Percentiles rank a stretch among this genome's conserved stretches.
Evolutionary conservation across 2,329 filamentous ascomycete species (phyloP).

Genomic region (Pleoardoris graminearum): DNA sequence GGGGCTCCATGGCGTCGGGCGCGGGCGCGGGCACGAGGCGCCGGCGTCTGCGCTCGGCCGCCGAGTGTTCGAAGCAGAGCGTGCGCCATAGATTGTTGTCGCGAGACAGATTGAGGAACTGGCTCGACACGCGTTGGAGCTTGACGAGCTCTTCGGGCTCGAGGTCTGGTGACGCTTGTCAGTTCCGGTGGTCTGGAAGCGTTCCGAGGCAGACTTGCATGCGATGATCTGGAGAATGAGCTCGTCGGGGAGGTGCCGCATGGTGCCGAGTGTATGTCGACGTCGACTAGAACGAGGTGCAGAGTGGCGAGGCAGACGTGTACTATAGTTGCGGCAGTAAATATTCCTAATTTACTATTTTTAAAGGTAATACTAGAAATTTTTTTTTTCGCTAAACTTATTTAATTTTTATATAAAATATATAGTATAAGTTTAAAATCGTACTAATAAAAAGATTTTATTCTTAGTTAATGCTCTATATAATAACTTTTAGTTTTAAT

Average conservation of each 20-base stretch:
- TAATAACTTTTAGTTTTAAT: too few relatives aligned
- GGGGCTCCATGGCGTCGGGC: conserved; percentile 44
- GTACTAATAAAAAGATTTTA: too few relatives aligned
- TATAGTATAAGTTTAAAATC: too few relatives aligned
- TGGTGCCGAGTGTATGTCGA: conserved; percentile 3
- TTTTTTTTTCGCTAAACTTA: too few relatives aligned
- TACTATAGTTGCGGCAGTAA: too few relatives aligned
- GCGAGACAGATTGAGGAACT: conserved; percentile 67
- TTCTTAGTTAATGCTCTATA: too few relatives aligned
- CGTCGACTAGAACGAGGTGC: background rate
- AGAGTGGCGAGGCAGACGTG: too few relatives aligned
- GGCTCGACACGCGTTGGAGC: conserved; percentile 70
- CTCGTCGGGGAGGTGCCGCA: conserved; percentile 43
- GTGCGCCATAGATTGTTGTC: conserved; percentile 78
- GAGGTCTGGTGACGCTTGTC: conserved; percentile 55
- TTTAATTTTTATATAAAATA: too few relatives aligned
- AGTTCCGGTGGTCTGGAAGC: conserved; percentile 15
- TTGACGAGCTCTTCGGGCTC: conserved; percentile 66
- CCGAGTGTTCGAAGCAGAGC: conserved; percentile 72
- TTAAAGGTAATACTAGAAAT: too few relatives aligned
- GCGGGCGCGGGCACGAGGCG: conserved; percentile 30
- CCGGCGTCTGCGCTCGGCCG: conserved; percentile 64
- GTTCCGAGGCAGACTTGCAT: conserved; percentile 37
- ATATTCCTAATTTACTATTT: too few relatives aligned
- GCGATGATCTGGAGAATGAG: conserved; percentile 50